These are phyloP conservation scores for Pontederia paniculata DNA, from an alignment of 176 grass and related monocot genomes.

Conservation along the genomic window DNA sequence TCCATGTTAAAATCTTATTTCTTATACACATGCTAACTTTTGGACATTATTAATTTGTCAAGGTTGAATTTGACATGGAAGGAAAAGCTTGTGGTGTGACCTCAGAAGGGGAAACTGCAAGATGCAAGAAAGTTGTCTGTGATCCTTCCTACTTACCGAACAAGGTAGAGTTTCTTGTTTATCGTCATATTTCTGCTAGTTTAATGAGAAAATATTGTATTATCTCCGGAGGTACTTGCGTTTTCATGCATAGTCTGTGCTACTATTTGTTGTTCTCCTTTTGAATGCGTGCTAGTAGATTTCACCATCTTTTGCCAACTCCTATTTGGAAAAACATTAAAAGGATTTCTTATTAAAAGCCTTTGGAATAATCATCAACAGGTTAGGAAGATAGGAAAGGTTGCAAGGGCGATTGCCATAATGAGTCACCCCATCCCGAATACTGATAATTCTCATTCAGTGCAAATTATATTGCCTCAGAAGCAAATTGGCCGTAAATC, in stretches of 20 bases:
- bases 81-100: conserved; percentile 94
- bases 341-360: no score
- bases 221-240: not conserved
- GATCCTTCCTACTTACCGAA: conserved; percentile 86
- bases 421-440: conserved; percentile 86
- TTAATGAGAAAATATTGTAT: not conserved
- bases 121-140: conserved; percentile 91
- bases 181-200: not conserved
- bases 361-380: conserved; percentile 3
- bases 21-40: not conserved
- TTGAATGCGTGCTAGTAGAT: conserved; percentile 20
- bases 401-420: conserved; percentile 83
- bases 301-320: not conserved
- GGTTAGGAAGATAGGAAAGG: conserved; percentile 73
- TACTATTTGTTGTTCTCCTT: conserved; percentile 2
- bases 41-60: not conserved
- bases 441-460: conserved; percentile 77
- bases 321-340: not conserved
- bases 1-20: not conserved
- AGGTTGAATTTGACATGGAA: conserved; percentile 93
- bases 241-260: no score
- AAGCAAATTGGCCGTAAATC: conserved; percentile 91
- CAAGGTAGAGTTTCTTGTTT: conserved; percentile 45
- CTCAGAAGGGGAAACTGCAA: conserved; percentile 85
- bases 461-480: conserved; percentile 81